phyloP scores from a whole-genome alignment of 176 grass and related monocot genomes.

The Oropetium thomaeum region DNA sequence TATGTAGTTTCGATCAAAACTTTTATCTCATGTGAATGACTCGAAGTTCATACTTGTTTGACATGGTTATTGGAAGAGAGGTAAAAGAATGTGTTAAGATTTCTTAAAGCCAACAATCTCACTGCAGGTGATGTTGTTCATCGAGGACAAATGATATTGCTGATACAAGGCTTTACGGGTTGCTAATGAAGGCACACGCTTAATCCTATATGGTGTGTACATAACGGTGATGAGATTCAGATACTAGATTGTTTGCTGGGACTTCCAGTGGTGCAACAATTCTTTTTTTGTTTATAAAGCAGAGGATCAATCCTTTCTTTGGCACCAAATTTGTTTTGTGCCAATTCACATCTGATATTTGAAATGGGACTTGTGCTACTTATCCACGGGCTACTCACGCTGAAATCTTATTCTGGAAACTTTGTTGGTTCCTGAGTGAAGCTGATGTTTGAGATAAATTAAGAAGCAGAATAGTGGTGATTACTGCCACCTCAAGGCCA shows the following conservation, averaged over 20 bases:
- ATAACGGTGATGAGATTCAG: slow-evolving; percentile 20
- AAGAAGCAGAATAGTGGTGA: neutral
- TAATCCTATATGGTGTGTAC: slow-evolving; percentile 35
- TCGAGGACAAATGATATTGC: slow-evolving; percentile 31
- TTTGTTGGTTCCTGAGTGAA: neutral
- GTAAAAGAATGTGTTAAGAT: neutral
- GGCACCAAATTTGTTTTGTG: slow-evolving; percentile 10
- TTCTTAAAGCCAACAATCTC: neutral
- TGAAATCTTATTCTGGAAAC: slow-evolving; percentile 21
- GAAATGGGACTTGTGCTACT: neutral
- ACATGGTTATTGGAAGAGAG: neutral
- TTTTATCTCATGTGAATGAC: no score
- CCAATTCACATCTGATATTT: slow-evolving; percentile 7
- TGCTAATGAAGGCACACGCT: neutral
- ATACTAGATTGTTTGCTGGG: slow-evolving; percentile 39
- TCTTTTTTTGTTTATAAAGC: slow-evolving; percentile 17
- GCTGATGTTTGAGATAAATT: neutral
- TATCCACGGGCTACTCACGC: neutral
- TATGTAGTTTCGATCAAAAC: slow-evolving; percentile 32
- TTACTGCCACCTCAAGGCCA: neutral
- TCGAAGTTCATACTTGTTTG: neutral
- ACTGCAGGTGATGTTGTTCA: slow-evolving; percentile 62
- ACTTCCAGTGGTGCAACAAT: slow-evolving; percentile 13
- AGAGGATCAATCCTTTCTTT: neutral
- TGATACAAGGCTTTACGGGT: slow-evolving; percentile 12